Base-by-base conservation (phyloP, 2,329 filamentous ascomycete genomes). In the Ophiostoma ulmi region DNA sequence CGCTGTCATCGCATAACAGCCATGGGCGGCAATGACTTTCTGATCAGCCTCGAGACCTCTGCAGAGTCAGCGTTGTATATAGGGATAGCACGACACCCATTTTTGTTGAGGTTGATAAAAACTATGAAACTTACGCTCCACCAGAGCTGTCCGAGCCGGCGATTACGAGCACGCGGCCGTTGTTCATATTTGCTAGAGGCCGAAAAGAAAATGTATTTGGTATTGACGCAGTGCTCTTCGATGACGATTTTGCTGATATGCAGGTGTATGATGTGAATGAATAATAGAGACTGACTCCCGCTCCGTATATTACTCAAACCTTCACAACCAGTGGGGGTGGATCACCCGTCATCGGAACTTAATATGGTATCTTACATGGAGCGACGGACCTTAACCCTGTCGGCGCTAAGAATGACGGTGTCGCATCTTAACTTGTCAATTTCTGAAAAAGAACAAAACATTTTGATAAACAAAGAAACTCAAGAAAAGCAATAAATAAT, bases 21-120 rank as follows among this genome's bases (percentile, higher is more conserved):
- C 90, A 86, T 98, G 93, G 22, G 92, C 92, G 64, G 93, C 91
- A 72, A 97, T 90, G 73, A 97, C 93, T 79, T 97, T 97, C 78
- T 98, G 94, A 78, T 98, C 94, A 55, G 94, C 95, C 80, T 99
- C 94, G 44, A 99, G 87, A 69, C 94, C 95, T 70, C 94, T 97
- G 58, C 26, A 61, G 26, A 63, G 58, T 35, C 22, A 35, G 58
- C 58, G 35, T 35, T 31, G 44, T n/a, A n/a, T 20, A n/a, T 20
- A 17, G 6, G 6, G 63, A 20, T 2, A 3, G 39, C 10, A 44
- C 39, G 14, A 44, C 6, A 55, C 22, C 11, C 22, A 2, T 26
- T 26, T 58, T 26, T 58, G 52, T 58, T 26, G 22, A 26, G 52
- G 52, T 7, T 7, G 38, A 39, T 20, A 3, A 66, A 35, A 38